A percentile compares a stretch with the other conserved stretches of the same genome.
These are phyloP conservation scores for Dujonia santamariae DNA, from an alignment of 1,139 yeast genomes.

Conservation along the genomic window DNA sequence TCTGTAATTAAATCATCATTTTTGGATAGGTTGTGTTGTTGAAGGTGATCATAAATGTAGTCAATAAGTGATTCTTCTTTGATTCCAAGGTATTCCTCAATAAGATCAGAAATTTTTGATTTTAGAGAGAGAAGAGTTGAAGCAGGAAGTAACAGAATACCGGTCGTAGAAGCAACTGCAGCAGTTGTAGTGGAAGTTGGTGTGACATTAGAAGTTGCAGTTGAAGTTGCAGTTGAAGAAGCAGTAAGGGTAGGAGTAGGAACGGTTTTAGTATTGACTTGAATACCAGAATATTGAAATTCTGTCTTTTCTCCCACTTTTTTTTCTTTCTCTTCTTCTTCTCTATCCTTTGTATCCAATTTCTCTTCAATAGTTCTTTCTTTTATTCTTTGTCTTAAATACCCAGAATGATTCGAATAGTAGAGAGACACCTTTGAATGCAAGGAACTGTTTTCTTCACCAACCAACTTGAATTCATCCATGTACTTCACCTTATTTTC, in stretches of 20 bases:
- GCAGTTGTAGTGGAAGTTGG: conserved; percentile 1
- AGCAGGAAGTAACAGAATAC: neutral
- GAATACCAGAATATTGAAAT: neutral
- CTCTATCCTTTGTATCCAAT: conserved; percentile 27
- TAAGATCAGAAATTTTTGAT: conserved; percentile 34
- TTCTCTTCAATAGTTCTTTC: conserved; percentile 33
- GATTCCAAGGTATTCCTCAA: conserved; percentile 53
- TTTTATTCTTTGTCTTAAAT: conserved; percentile 31
- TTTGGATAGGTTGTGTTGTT: conserved; percentile 23
- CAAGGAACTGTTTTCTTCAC: conserved; percentile 3
- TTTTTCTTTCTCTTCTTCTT: conserved; percentile 19
- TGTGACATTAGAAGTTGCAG: neutral
- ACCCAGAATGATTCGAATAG: conserved; percentile 35
- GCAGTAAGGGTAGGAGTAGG: neutral
- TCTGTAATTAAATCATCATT: conserved; percentile 38
- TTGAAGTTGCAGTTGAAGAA: neutral
- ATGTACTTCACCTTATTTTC: conserved; percentile 35
- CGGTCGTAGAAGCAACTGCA: neutral
- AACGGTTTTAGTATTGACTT: neutral
- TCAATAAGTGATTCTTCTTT: conserved; percentile 48
- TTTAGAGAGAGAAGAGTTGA: conserved; percentile 14
- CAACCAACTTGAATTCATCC: conserved; percentile 21
- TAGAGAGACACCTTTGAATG: conserved; percentile 18
- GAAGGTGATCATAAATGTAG: conserved; percentile 37
- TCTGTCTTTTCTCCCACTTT: neutral